Conservation (phyloP, 139 green algal genomes). For the Chlamydomonas eustigma region DNA sequence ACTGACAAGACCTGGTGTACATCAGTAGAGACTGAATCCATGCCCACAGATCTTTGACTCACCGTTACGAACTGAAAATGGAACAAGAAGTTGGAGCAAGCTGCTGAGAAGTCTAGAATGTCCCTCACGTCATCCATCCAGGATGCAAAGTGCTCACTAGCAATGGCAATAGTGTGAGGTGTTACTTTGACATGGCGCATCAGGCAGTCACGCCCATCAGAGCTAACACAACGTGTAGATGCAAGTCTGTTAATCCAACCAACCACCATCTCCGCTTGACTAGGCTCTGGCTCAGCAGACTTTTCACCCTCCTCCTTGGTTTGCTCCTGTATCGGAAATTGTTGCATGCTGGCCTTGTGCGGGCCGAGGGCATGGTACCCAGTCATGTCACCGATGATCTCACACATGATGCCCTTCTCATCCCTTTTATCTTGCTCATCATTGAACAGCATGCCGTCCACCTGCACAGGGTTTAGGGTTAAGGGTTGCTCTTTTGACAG, state of each 20-base stretch:
- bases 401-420: neutral
- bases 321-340: neutral
- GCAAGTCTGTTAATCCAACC: neutral
- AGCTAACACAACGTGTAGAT: neutral
- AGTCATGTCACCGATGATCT: conserved; percentile 3
- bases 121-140: neutral
- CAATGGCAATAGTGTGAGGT: neutral
- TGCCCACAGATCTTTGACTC: no score
- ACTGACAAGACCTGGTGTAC: no score
- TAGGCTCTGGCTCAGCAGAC: neutral
- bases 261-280: neutral
- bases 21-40: no score
- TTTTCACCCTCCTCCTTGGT: neutral
- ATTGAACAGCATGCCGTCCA: neutral
- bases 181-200: neutral
- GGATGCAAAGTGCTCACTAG: neutral
- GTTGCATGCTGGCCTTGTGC: neutral
- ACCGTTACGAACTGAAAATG: neutral
- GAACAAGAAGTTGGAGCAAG: neutral
- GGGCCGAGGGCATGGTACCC: neutral
- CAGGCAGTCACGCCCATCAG: neutral
- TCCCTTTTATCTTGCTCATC: neutral
- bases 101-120: neutral
- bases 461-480: neutral
- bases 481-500: no score